These are phyloP conservation scores for Chlorophyllum brunneum DNA, from an alignment of 768 basidiomycete species.

Conservation along the genomic window DNA sequence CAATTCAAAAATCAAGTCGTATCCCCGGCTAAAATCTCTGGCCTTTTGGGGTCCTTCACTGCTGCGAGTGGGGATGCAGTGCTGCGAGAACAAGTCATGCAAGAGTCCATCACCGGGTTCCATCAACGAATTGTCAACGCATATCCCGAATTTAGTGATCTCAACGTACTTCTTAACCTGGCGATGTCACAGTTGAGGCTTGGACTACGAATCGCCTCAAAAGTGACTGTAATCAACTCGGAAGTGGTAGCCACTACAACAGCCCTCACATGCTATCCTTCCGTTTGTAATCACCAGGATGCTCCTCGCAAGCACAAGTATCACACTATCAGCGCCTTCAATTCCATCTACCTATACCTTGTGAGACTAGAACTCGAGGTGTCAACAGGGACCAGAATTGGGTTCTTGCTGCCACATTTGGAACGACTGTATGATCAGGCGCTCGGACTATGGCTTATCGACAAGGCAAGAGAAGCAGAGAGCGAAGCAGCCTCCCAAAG, in stretches of 20 bases:
- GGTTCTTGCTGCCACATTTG: slow-evolving; percentile 31
- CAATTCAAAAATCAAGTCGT: slow-evolving; percentile 69
- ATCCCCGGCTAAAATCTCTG: slow-evolving; percentile 14
- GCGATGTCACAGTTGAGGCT: slow-evolving; percentile 65
- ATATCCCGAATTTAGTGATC: slow-evolving; percentile 71
- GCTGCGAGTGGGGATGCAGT: slow-evolving; percentile 20
- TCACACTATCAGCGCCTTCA: slow-evolving; percentile 31
- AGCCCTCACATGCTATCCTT: slow-evolving; percentile 52
- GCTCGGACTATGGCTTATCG: slow-evolving; percentile 79
- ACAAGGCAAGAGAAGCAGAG: slow-evolving; percentile 67
- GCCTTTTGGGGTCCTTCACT: slow-evolving; percentile 28
- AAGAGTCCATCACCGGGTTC: slow-evolving; percentile 79
- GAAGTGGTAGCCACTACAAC: slow-evolving; percentile 21
- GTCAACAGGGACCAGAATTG: slow-evolving; percentile 35
- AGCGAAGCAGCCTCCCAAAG: slow-evolving; percentile 61
- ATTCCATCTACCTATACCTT: slow-evolving; percentile 43
- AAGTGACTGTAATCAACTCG: slow-evolving; percentile 14
- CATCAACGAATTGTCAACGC: slow-evolving; percentile 61
- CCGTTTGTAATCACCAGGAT: slow-evolving; percentile 23
- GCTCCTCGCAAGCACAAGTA: slow-evolving; percentile 14
- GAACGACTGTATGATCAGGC: slow-evolving; percentile 62
- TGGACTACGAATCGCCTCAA: slow-evolving; percentile 53
- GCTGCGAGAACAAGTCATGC: slow-evolving; percentile 65
- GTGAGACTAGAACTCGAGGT: slow-evolving; percentile 42
- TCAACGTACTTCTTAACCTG: slow-evolving; percentile 61